Conservation (phyloP, 2,329 filamentous ascomycete species). For the Diaporthe nobilis region DNA sequence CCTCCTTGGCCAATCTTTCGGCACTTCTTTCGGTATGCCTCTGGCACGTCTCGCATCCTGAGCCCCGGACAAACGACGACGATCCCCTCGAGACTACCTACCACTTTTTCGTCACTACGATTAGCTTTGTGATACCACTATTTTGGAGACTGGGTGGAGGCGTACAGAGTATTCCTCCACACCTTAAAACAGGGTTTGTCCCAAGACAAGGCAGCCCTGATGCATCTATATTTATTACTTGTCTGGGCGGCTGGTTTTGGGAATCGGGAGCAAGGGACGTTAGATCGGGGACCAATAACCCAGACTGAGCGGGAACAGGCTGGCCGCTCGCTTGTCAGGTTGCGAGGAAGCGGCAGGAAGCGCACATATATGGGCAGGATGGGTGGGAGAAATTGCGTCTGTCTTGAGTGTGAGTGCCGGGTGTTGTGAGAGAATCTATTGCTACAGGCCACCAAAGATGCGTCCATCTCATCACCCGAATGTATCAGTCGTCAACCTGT, state of each 20-base stretch:
- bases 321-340: constrained; percentile 37
- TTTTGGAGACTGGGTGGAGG: constrained; percentile 32
- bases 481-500: constrained; percentile 32
- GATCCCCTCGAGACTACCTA: constrained; percentile 29
- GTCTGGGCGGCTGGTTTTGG: constrained; percentile 30
- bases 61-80: constrained; percentile 31
- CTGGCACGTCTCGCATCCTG: constrained; percentile 17
- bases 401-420: constrained; percentile 33
- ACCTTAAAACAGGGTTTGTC: constrained; percentile 25
- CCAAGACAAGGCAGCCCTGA: constrained; percentile 32
- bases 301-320: constrained; percentile 37
- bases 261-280: constrained; percentile 17
- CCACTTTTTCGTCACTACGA: constrained; percentile 41
- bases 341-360: constrained; percentile 20
- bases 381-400: constrained; percentile 10
- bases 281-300: constrained; percentile 27
- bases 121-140: constrained; percentile 43
- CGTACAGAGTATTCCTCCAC: constrained; percentile 31
- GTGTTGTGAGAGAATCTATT: constrained; percentile 9
- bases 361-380: constrained; percentile 2
- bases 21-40: constrained; percentile 38
- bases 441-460: constrained; percentile 26
- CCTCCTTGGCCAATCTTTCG: constrained; percentile 53
- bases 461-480: constrained; percentile 17
- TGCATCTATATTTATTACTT: constrained; percentile 39